Base-by-base conservation (phyloP, 805 yeast genomes). In the Pichia sporocuriosa region DNA sequence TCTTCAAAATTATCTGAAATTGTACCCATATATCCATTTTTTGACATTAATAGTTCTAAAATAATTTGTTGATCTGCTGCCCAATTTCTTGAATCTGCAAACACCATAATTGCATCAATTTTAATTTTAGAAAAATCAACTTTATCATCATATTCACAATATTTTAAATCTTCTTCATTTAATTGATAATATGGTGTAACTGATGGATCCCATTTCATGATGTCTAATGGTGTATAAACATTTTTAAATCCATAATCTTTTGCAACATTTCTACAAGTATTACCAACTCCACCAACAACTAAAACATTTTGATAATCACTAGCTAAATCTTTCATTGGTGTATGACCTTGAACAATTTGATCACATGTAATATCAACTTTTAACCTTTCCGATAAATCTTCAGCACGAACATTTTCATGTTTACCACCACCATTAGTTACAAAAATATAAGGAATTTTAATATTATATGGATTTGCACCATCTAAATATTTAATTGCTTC, bases 361-460 rank as follows among this genome's bases (percentile, higher is more conserved):
- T 79, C 86, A 33, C 78, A 77, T 11, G 81, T 73, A 45, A 87
- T 76, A 30, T 72, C 72, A 30, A 75, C 63, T 17, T 70, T 74
- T 48, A 87, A 69, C 49, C 86, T 66, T 43, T 71, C 68, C 32
- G 80, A 68, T 55, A 87, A 69, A 50, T 85, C 93, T 42, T 71
- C 73, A 37, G 90, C 83, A 52, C 96, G 70, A 9, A 74, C 79
- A 42, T 66, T 58, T 60, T 87, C 96, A 8, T 86, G 81, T 55
- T 83, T 77, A 38, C 96, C 96, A 51, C 96, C 95, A 52, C 96
- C 96, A 60, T 87, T 87, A 45, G 96, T 87, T 48, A 87, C 88
- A 57, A 82, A 81, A 44, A 84, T 81, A 57, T 83, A 84, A 7
- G 95, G 95, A 15, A 84, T 88, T 48, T 73, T 77, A 53, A 87